Base-by-base conservation (phyloP, 1,284 basidiomycete species). In the Coniferiporia sulphurascens region DNA sequence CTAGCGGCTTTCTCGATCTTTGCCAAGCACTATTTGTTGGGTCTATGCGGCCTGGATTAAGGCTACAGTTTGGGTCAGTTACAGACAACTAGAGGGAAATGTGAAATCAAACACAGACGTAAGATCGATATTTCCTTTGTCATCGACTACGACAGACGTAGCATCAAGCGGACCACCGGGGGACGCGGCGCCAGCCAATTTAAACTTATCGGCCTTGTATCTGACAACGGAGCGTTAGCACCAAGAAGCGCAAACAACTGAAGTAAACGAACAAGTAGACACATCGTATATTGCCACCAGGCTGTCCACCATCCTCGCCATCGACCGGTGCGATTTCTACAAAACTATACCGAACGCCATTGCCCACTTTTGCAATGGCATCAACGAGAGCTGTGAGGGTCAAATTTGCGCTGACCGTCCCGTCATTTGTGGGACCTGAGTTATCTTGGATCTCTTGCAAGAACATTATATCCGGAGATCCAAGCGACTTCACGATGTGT, bases 401-500 rank as follows among this genome's bases (percentile, higher is more conserved):
- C 56, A 80, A 65, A 67, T 83, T 81, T 3, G 82, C 83, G 56
- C 67, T 72, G 34, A 84, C 80, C 6, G 74, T 74, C 34, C 84
- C 85, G 66, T 86, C 78, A 66, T 86, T 69, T 0, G 71, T 80
- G 3, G 77, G 65, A 2, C 84, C 85, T 3, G 77, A 79, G 68
- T 86, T 80, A 67, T 86, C 84, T 65, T 86, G 83, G 19, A 87
- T 82, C 66, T 87, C 85, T 70, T 87, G 85, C 12, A 87, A 63
- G 67, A 85, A 85, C 61, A 87, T 69, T 59, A 87, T 75, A 64
- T 86, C 83, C 0, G 85, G 85, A 0, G 75, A 73, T 21, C 74
- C 72, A 15, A 87, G 74, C 62, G 76, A 73, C 32, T 74, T 71
- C n/a, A 72, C 78, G 52, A 87, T 83, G 63, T 86, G 84, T n/a